Evolutionary conservation across 2,329 filamentous ascomycete genomes (phyloP).

Genomic region (Fusarium dlaminii): DNA sequence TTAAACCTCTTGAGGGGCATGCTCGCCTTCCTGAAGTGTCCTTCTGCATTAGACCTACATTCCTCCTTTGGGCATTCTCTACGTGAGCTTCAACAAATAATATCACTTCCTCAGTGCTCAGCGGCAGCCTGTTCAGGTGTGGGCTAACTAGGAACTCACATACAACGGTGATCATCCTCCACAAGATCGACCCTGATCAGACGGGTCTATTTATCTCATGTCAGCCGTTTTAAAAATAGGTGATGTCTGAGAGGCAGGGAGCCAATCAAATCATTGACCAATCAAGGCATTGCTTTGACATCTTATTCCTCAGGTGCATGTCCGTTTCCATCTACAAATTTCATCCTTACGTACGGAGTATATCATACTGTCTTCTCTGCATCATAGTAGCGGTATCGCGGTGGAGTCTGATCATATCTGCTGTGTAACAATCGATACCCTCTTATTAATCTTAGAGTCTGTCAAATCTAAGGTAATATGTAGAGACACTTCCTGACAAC

Average conservation of each 20-base stretch:
- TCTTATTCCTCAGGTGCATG: neutral
- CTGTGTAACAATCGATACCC: neutral
- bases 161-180: conserved; percentile 7
- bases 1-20: conserved; percentile 1
- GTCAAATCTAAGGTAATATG: neutral
- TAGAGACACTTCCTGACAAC: neutral
- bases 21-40: neutral
- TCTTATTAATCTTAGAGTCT: neutral
- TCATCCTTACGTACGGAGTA: neutral
- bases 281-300: conserved; percentile 6
- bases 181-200: conserved; percentile 11
- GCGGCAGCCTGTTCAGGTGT: neutral
- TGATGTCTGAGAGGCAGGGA: neutral
- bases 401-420: neutral
- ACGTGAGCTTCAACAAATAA: neutral
- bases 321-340: neutral
- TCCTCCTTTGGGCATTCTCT: neutral
- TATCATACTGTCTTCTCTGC: neutral
- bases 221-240: neutral
- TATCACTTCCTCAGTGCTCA: neutral
- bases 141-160: neutral
- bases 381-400: neutral
- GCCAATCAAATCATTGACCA: conserved; percentile 1
- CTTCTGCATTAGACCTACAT: conserved; percentile 2
- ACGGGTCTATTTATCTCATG: conserved; percentile 1